Conservation (phyloP, 1,284 basidiomycete genomes). For the Filobasidium uniguttulatum region DNA sequence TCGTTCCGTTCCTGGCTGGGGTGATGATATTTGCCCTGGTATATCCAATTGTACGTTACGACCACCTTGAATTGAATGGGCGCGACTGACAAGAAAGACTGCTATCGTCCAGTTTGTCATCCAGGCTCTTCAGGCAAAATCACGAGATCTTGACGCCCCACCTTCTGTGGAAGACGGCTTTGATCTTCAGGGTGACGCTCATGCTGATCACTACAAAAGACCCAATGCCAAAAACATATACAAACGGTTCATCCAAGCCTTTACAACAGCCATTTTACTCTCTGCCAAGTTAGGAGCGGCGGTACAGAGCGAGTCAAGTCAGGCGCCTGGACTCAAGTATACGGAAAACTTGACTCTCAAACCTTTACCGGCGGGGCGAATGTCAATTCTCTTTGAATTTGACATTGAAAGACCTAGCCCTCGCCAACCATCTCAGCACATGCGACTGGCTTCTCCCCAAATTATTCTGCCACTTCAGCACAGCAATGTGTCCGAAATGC, state of each 20-base stretch:
- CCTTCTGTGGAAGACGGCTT: background rate
- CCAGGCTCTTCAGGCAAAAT: constrained; percentile 29
- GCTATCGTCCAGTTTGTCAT: constrained; percentile 26
- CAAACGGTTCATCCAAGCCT: background rate
- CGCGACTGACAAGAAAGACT: background rate
- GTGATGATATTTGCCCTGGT: constrained; percentile 35
- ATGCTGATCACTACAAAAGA: background rate
- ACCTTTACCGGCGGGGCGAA: constrained; percentile 68
- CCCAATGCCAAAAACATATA: background rate
- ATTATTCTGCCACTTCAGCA: constrained; percentile 73
- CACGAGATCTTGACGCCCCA: background rate
- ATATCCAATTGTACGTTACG: constrained; percentile 34
- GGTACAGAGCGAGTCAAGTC: too few species aligned
- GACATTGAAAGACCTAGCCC: constrained; percentile 44
- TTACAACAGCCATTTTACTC: background rate
- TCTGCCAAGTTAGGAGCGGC: background rate
- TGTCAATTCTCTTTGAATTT: constrained; percentile 73
- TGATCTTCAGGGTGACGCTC: background rate
- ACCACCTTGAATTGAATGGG: background rate
- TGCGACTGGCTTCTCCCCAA: constrained; percentile 67
- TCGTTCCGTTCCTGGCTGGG: constrained; percentile 32
- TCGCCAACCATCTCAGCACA: constrained; percentile 41
- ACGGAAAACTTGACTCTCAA: constrained; percentile 38
- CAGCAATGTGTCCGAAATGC: constrained; percentile 70
- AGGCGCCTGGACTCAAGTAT: background rate